These are phyloP conservation scores for Tolypocladium ovalisporum DNA, from an alignment of 2,329 filamentous ascomycete genomes.

Conservation along the genomic window DNA sequence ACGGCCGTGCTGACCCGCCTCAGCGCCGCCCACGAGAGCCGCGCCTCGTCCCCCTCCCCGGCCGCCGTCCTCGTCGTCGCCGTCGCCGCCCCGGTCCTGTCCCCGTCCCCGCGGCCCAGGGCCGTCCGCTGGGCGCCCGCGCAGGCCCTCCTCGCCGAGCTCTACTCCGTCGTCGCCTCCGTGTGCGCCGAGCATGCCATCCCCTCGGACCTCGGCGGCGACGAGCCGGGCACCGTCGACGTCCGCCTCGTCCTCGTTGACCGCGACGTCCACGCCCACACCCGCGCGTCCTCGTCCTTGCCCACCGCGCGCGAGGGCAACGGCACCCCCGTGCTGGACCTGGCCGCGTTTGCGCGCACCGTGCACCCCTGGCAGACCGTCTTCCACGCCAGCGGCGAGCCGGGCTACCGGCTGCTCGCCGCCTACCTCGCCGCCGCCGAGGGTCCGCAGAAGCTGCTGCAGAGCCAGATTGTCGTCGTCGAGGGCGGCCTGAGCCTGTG, in stretches of 20 bases:
- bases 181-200: slow-evolving; percentile 53
- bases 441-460: slow-evolving; percentile 31
- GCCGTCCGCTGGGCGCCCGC: slow-evolving; percentile 51
- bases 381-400: slow-evolving; percentile 55
- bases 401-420: slow-evolving; percentile 47
- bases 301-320: slow-evolving; percentile 24
- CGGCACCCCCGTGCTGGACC: slow-evolving; percentile 35
- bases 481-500: slow-evolving; percentile 39
- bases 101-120: slow-evolving; percentile 25
- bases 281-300: slow-evolving; percentile 18
- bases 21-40: slow-evolving; percentile 17
- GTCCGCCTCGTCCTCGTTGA: slow-evolving; percentile 64
- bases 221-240: slow-evolving; percentile 61
- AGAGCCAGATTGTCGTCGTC: slow-evolving; percentile 39
- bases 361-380: slow-evolving; percentile 52
- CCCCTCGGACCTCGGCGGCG: slow-evolving; percentile 44
- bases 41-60: slow-evolving; percentile 18
- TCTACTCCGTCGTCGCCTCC: slow-evolving; percentile 69
- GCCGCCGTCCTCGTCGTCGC: slow-evolving; percentile 39
- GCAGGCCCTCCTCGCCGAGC: slow-evolving; percentile 61
- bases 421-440: slow-evolving; percentile 37
- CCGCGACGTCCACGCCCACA: slow-evolving; percentile 29
- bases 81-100: slow-evolving; percentile 51
- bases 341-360: slow-evolving; percentile 39
- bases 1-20: slow-evolving; percentile 40